Percentiles rank a stretch among this genome's conserved stretches.
Evolutionary conservation across 75 land plant species (phyloP).

Genomic region (Pinus taeda): DNA sequence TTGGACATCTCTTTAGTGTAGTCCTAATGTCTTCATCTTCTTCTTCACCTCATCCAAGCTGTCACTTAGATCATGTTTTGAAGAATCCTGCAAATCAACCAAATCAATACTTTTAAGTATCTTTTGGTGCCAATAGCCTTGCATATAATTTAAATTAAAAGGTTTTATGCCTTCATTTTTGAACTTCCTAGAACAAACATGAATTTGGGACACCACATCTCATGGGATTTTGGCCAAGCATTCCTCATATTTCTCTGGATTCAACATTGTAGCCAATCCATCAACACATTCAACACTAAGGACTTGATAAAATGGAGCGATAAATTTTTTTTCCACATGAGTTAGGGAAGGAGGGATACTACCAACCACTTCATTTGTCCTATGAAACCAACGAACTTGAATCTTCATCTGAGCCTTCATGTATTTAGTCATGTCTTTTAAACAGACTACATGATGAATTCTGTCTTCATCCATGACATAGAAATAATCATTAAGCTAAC

Average conservation of each 20-base stretch:
- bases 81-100: slow-evolving; percentile 14
- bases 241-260: slow-evolving; percentile 60
- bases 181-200: slow-evolving; percentile 61
- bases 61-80: slow-evolving; percentile 14
- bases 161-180: slow-evolving; percentile 72
- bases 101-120: slow-evolving; percentile 41
- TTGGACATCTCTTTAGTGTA: no score
- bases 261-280: slow-evolving; percentile 75
- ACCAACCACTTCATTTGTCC: slow-evolving; percentile 51
- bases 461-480: no score
- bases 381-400: slow-evolving; percentile 91
- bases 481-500: no score
- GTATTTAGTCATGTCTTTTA: no score
- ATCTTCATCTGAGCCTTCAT: slow-evolving; percentile 45
- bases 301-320: slow-evolving; percentile 80
- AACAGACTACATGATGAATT: no score
- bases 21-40: no score
- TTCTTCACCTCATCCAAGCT: not conserved
- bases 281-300: slow-evolving; percentile 87
- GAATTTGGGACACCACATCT: slow-evolving; percentile 29
- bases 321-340: slow-evolving; percentile 50
- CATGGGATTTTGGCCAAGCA: slow-evolving; percentile 19
- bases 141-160: slow-evolving; percentile 62
- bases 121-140: slow-evolving; percentile 81
- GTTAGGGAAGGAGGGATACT: slow-evolving; percentile 55